Conservation (phyloP, 108 stramenopile species). For the Discostella pseudostelligera region DNA sequence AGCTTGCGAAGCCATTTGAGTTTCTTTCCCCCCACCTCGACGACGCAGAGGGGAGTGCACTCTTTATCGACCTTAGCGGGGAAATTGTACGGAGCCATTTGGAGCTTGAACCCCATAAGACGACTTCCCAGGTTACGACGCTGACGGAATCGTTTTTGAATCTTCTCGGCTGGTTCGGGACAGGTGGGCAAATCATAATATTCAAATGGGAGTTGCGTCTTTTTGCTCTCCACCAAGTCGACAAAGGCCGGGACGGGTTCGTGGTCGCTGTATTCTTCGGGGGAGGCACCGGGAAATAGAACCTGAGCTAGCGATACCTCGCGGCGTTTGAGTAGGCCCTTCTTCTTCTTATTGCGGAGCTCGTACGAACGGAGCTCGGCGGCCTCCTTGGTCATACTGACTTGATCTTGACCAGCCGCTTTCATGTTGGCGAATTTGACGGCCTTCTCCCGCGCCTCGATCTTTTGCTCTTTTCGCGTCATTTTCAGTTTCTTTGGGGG, state of each 20-base stretch:
- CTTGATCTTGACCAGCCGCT: slow-evolving; percentile 42
- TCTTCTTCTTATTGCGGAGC: slow-evolving; percentile 71
- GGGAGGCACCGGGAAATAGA: slow-evolving; percentile 78
- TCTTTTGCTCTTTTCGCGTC: slow-evolving; percentile 11
- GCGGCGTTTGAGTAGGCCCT: slow-evolving; percentile 60
- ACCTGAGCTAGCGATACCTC: slow-evolving; percentile 63
- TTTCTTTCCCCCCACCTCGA: slow-evolving; percentile 58
- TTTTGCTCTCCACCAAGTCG: slow-evolving; percentile 71
- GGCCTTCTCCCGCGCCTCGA: slow-evolving; percentile 17
- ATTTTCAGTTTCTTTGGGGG: slow-evolving; percentile 18
- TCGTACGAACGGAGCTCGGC: slow-evolving; percentile 43
- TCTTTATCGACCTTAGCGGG: slow-evolving; percentile 44
- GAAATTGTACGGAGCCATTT: slow-evolving; percentile 66
- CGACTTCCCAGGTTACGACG: slow-evolving; percentile 73
- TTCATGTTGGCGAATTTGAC: slow-evolving; percentile 42
- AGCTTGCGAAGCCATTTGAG: slow-evolving; percentile 70
- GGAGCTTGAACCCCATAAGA: slow-evolving; percentile 67
- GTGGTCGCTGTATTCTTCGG: slow-evolving; percentile 55
- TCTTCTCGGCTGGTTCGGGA: slow-evolving; percentile 42
- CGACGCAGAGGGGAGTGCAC: slow-evolving; percentile 63
- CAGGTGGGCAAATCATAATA: slow-evolving; percentile 94
- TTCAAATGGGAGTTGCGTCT: slow-evolving; percentile 92
- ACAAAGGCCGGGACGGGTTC: slow-evolving; percentile 67
- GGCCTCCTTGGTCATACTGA: slow-evolving; percentile 46
- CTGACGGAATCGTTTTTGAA: slow-evolving; percentile 46